phyloP scores from a whole-genome alignment of 2,329 filamentous ascomycete genomes.

The Fusarium sp. region DNA sequence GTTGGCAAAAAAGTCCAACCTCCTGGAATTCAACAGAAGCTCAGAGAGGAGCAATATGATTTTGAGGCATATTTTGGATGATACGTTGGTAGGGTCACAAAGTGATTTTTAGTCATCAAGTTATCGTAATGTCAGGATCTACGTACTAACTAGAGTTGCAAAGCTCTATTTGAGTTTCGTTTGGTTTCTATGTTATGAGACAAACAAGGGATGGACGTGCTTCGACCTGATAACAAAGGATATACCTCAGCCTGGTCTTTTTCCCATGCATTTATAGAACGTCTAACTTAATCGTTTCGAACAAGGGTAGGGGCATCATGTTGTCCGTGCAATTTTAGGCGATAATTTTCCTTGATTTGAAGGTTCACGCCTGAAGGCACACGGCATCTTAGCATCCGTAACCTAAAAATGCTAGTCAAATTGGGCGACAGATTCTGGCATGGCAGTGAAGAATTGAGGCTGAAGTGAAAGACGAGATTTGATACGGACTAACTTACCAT shows the following conservation, averaged over 20 bases:
- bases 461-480: not conserved
- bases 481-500: not conserved
- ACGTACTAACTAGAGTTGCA: too few relatives aligned
- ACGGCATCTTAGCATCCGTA: slow-evolving; percentile 2
- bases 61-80: not conserved
- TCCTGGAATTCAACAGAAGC: slow-evolving; percentile 22
- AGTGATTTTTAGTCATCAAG: not conserved
- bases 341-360: slow-evolving; percentile 9
- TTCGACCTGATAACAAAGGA: not conserved
- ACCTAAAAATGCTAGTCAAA: not conserved
- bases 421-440: not conserved
- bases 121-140: not conserved
- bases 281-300: not conserved
- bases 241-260: not conserved
- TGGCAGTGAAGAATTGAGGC: not conserved
- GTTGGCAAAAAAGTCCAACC: slow-evolving; percentile 11
- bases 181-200: not conserved
- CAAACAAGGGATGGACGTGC: not conserved
- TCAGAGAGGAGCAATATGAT: not conserved
- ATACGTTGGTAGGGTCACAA: not conserved
- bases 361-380: slow-evolving; percentile 23
- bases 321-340: slow-evolving; percentile 13
- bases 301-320: not conserved
- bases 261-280: slow-evolving; percentile 8
- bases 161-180: not conserved